Conservation (phyloP, 305 asterid species). For the Striga hermonthica region DNA sequence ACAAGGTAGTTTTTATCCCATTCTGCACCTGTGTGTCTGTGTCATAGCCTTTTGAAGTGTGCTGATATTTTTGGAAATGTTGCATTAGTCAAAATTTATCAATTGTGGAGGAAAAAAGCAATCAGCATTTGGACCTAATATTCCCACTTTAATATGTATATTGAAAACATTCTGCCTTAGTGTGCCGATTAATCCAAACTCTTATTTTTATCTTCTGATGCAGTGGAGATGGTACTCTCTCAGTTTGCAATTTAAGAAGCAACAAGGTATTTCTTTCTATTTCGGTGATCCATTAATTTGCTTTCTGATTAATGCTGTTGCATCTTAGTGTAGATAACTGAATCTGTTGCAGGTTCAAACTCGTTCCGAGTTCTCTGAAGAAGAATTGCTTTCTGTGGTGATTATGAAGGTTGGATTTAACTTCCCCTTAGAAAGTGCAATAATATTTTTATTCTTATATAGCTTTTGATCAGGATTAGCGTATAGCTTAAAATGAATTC, state of each 20-base stretch:
- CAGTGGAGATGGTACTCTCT: constrained; percentile 94
- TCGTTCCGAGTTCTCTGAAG: constrained; percentile 91
- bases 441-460: neutral
- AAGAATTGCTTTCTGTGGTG: constrained; percentile 85
- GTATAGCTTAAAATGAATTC: constrained; percentile 4
- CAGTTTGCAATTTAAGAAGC: constrained; percentile 92
- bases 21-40: constrained; percentile 14
- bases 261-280: constrained; percentile 54
- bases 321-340: constrained; percentile 20
- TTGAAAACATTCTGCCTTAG: neutral
- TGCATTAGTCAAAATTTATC: constrained; percentile 13
- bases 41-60: neutral
- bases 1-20: constrained; percentile 52
- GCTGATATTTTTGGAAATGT: neutral
- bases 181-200: constrained; percentile 18
- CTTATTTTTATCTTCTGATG: constrained; percentile 24
- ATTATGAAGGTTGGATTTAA: constrained; percentile 72
- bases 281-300: constrained; percentile 27
- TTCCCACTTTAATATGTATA: constrained; percentile 11
- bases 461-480: neutral
- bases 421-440: neutral
- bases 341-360: constrained; percentile 63
- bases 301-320: neutral
- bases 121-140: constrained; percentile 2
- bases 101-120: neutral